phyloP scores from a whole-genome alignment of 805 yeast species.

The Maudiozyma pseudohumilis region DNA sequence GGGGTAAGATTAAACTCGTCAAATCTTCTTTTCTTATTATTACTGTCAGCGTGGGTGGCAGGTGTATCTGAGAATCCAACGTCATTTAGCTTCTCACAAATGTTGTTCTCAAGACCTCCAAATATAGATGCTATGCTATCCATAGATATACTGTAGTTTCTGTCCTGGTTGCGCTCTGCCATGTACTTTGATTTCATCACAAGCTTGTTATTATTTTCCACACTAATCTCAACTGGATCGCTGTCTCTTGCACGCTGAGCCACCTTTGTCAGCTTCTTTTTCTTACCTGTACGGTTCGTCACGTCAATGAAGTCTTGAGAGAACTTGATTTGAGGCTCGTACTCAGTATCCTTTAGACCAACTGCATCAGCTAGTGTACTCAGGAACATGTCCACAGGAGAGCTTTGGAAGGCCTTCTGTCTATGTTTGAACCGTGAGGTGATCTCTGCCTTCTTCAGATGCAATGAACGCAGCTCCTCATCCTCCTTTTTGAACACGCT shows the following conservation, averaged over 20 bases:
- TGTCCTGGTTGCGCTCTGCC: constrained; percentile 5
- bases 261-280: constrained; percentile 21
- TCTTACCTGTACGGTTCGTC: constrained; percentile 28
- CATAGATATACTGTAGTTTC: constrained; percentile 10
- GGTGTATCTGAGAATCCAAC: constrained; percentile 9
- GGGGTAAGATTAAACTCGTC: constrained; percentile 17
- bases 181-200: constrained; percentile 20
- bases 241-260: constrained; percentile 26
- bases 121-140: constrained; percentile 20
- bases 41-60: not conserved
- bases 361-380: constrained; percentile 27
- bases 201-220: constrained; percentile 19
- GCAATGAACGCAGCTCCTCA: constrained; percentile 19
- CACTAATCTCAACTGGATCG: constrained; percentile 19
- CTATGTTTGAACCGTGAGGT: constrained; percentile 28
- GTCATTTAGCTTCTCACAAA: constrained; percentile 5
- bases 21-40: constrained; percentile 21
- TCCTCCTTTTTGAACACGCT: constrained; percentile 26
- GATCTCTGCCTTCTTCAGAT: constrained; percentile 25
- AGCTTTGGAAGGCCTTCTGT: constrained; percentile 24
- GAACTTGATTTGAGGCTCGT: constrained; percentile 14
- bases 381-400: constrained; percentile 26
- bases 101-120: constrained; percentile 14
- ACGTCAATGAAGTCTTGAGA: constrained; percentile 22
- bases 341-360: constrained; percentile 23